Percentiles rank a stretch among this genome's conserved stretches.
phyloP scores from a whole-genome alignment of 2,329 filamentous ascomycete genomes.

The Sarocladiaceae sp. region DNA sequence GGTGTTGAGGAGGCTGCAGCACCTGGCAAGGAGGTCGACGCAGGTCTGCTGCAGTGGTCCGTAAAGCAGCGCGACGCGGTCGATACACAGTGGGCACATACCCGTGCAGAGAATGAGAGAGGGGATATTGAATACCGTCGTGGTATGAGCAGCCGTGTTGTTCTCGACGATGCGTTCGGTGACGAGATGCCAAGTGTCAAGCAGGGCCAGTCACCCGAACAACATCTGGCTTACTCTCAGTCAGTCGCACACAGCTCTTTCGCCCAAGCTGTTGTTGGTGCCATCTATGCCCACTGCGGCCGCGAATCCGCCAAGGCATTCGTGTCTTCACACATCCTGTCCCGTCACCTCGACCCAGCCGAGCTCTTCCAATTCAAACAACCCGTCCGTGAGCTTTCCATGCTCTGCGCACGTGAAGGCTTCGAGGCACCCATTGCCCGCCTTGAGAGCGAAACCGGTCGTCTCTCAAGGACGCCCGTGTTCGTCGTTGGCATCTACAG shows the following conservation, averaged over 20 bases:
- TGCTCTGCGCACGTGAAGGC: slow-evolving; percentile 81
- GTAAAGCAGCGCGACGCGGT: slow-evolving; percentile 40
- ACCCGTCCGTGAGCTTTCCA: slow-evolving; percentile 77
- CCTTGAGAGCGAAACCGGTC: slow-evolving; percentile 86
- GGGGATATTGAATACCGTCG: slow-evolving; percentile 47
- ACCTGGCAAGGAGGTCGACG: slow-evolving; percentile 87
- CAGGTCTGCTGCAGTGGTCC: slow-evolving; percentile 80
- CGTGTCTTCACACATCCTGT: slow-evolving; percentile 78
- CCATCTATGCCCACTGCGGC: slow-evolving; percentile 82
- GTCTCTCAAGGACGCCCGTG: slow-evolving; percentile 78
- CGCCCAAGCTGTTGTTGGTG: slow-evolving; percentile 77
- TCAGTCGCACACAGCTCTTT: slow-evolving; percentile 69
- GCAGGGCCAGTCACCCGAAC: slow-evolving; percentile 4
- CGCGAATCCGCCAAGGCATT: slow-evolving; percentile 76
- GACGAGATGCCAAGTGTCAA: slow-evolving; percentile 37
- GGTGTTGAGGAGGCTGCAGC: slow-evolving; percentile 84
- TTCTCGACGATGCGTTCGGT: slow-evolving; percentile 83
- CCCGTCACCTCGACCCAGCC: slow-evolving; percentile 70
- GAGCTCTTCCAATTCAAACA: slow-evolving; percentile 79
- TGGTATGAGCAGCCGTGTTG: slow-evolving; percentile 70
- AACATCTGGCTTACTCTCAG: slow-evolving; percentile 56
- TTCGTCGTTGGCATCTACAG: slow-evolving; percentile 94
- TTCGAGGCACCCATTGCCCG: slow-evolving; percentile 85
- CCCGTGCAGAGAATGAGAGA: slow-evolving; percentile 45
- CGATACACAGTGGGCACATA: slow-evolving; percentile 40